Evolutionary conservation across 805 yeast species (phyloP), one percentile per base, ranked within the genome.

Genomic region (Sugiyamaella boreocaroliniensis): DNA sequence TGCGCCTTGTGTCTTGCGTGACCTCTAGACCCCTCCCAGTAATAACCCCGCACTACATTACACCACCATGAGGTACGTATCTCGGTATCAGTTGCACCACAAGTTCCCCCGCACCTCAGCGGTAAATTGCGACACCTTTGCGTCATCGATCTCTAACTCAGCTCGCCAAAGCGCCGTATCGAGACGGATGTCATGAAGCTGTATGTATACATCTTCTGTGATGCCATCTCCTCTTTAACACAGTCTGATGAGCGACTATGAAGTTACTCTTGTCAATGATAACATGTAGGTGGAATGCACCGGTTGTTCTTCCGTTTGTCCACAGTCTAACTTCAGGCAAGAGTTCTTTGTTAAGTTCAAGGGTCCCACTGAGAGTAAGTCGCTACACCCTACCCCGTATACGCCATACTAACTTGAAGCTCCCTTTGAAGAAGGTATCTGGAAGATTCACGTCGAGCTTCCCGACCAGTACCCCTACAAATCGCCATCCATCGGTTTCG

Each of bases 181-280:
- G 97, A 90, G 65, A 87, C 93, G 29, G 99, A 92, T 68, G 97
- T 92, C 46, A 89, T 88, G 96, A 93, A 90, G 68, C 76, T 92
- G 79, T 86, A 69, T 65, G 85, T 76, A 48, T 22, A 16, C 29
- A 6, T 14, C 26, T n/a, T n/a, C n/a, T n/a, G n/a, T n/a, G 26
- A 42, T 18, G 22, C 8, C 2, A 42, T 12, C 26, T 14, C 10
- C 19, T 16, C 2, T 20, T 29, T 43, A 43, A 20, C 16, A 16
- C 46, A 79, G 83, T 41, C 67, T 92, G 70, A 89, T 89, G 96
- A 86, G 96, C 71, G 90, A 88, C 69, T 92, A 83, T 66, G 92
- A 89, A 53, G 98, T 92, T 16, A 79, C 82, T 10, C 75, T 92
- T 49, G 81, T 87, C 43, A 83, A 89, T 58, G 96, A 89, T 64